Evolutionary conservation across 2,329 filamentous ascomycete species (phyloP), one percentile per base, ranked within the genome.

Genomic region (Xylaria sp.): DNA sequence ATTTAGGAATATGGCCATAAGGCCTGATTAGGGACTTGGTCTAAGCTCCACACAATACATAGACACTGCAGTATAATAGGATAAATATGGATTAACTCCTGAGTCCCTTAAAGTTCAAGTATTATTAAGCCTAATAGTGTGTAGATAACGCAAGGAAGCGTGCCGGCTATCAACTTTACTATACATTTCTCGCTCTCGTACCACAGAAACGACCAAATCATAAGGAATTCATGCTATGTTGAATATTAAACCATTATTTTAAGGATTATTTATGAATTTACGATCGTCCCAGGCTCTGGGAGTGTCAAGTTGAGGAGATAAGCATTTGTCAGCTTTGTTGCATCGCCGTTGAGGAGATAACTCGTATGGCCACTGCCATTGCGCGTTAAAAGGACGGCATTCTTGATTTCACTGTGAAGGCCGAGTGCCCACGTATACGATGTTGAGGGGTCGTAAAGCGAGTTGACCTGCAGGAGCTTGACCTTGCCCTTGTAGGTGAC

Each of bases 301-400:
- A 79, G 66, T n/a, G 70, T 75, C 51, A 78, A 70, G 49, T 77
- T 76, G 10, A 82, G 49, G 13, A 83, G 67, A 65, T 79, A 82
- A 2, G 68, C 64, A 65, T 77, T 76, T 31, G 80, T 77, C 2
- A 75, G 72, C 15, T 68, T 61, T 13, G 77, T 71, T 4, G 81
- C 78, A 59, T 78, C 75, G 1, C 80, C 80, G 33, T 71, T 70
- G 10, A 74, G 60, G 6, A 73, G 59, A 49, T 79, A 80, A 62
- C 79, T 82, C 59, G 80, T 81, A 63, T 83, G 81, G 0, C 81
- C 81, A 53, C 76, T 73, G 2, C 81, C 82, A 42, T 80, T 76
- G 17, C 83, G 74, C 11, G 78, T 79, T n/a, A 85, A 51, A 51
- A 83, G 67, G 10, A 80, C 76, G 10, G 75, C 73, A 36, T 79